These are phyloP conservation scores for Sporothrix schenckii DNA, from an alignment of 2,329 filamentous ascomycete genomes.

Conservation along the genomic window DNA sequence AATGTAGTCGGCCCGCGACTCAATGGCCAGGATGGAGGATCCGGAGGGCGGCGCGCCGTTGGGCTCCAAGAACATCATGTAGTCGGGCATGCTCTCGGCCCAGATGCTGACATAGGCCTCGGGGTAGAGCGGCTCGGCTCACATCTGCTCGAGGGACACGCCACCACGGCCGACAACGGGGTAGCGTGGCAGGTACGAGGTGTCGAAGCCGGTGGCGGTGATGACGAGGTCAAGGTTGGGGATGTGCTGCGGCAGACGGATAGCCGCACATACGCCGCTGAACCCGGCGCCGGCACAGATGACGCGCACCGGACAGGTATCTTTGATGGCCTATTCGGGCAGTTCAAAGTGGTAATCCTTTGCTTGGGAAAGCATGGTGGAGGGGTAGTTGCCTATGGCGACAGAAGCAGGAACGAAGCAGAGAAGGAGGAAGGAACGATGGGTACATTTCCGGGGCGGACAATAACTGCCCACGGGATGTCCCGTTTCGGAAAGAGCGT, in stretches of 20 bases:
- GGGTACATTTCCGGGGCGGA: too few relatives aligned
- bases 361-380: conserved; percentile 4
- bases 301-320: conserved; percentile 34
- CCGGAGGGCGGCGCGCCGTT: conserved; percentile 30
- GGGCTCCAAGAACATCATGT: conserved; percentile 27
- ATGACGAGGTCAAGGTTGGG: conserved; percentile 56
- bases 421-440: too few relatives aligned
- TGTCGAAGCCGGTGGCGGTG: conserved; percentile 60
- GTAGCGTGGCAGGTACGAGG: conserved; percentile 56
- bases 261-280: conserved; percentile 26
- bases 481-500: background rate
- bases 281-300: conserved; percentile 40
- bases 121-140: conserved; percentile 47
- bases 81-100: conserved; percentile 31
- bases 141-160: conserved; percentile 5
- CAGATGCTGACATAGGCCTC: conserved; percentile 28
- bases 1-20: conserved; percentile 29
- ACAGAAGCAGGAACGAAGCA: too few relatives aligned
- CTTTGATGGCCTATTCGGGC: conserved; percentile 24
- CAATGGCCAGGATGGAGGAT: conserved; percentile 28
- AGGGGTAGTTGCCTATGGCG: background rate
- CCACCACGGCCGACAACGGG: conserved; percentile 49
- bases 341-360: conserved; percentile 12
- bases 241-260: conserved; percentile 28
- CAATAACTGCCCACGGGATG: background rate